These are phyloP conservation scores for Epichloe uncinata DNA, from an alignment of 2,329 filamentous ascomycete species.

Conservation along the genomic window DNA sequence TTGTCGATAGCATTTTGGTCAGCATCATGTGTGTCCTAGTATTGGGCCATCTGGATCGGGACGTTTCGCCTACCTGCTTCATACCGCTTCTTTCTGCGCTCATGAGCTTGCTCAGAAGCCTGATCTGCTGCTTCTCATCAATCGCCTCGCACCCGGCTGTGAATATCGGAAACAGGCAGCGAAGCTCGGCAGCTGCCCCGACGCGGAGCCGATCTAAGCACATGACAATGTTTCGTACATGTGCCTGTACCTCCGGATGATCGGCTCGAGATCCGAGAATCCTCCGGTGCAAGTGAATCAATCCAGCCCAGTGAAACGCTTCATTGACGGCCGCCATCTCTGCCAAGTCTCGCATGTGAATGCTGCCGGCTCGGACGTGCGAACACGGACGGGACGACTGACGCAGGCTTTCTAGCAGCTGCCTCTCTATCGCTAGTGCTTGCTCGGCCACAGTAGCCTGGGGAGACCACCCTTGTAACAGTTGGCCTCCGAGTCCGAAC, in stretches of 20 bases:
- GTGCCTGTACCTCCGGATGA: slow-evolving; percentile 47
- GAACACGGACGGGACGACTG: slow-evolving; percentile 28
- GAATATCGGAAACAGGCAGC: slow-evolving; percentile 69
- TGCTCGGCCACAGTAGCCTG: slow-evolving; percentile 25
- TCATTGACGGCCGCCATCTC: slow-evolving; percentile 62
- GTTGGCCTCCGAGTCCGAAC: slow-evolving; percentile 32
- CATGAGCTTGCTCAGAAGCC: slow-evolving; percentile 52
- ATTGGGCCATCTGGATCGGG: neutral
- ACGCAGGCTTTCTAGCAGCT: slow-evolving; percentile 44
- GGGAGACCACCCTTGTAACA: slow-evolving; percentile 42
- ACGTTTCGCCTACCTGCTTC: slow-evolving; percentile 46
- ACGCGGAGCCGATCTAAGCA: slow-evolving; percentile 48
- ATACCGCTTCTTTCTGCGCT: slow-evolving; percentile 61
- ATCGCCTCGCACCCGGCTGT: slow-evolving; percentile 65
- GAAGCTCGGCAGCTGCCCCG: slow-evolving; percentile 60
- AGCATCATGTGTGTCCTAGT: neutral
- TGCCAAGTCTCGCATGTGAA: slow-evolving; percentile 41
- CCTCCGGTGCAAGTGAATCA: slow-evolving; percentile 63
- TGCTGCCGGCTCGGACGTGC: slow-evolving; percentile 33
- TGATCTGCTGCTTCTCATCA: slow-evolving; percentile 38
- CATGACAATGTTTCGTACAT: slow-evolving; percentile 48
- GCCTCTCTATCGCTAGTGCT: slow-evolving; percentile 45
- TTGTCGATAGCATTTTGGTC: slow-evolving; percentile 18
- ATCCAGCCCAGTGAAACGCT: slow-evolving; percentile 66
- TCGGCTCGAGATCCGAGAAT: slow-evolving; percentile 48